Evolutionary conservation across 2,329 filamentous ascomycete genomes (phyloP).

Genomic region (Ophiostoma angusticollis): DNA sequence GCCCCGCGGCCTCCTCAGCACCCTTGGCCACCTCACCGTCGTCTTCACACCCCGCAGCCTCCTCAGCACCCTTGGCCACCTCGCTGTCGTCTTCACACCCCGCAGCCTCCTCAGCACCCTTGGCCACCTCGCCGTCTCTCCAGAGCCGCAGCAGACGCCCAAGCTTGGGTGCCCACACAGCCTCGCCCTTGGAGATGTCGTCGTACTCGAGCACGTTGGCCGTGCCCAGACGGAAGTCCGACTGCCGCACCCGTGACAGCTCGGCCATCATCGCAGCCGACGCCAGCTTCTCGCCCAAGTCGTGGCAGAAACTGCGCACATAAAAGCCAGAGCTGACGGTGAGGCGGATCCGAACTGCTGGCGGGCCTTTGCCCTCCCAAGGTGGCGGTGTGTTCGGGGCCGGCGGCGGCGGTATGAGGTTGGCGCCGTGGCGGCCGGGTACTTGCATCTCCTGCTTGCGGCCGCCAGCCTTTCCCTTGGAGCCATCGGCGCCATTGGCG

Average conservation of each 20-base stretch:
- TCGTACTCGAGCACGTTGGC: slow-evolving; percentile 65
- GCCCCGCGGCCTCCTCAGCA: neutral
- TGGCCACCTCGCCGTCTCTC: slow-evolving; percentile 10
- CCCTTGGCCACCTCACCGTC: neutral
- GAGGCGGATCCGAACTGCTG: slow-evolving; percentile 74
- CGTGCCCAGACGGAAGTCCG: slow-evolving; percentile 59
- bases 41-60: neutral
- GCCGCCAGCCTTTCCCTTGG: neutral
- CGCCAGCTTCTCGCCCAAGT: slow-evolving; percentile 69
- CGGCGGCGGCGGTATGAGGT: slow-evolving; percentile 38
- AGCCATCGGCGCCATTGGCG: neutral
- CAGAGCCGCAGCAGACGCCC: slow-evolving; percentile 35
- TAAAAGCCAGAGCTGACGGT: slow-evolving; percentile 95
- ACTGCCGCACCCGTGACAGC: slow-evolving; percentile 69
- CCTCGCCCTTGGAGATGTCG: slow-evolving; percentile 63
- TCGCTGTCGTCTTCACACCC: neutral
- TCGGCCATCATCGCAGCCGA: slow-evolving; percentile 80
- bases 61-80: neutral
- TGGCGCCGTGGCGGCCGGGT: slow-evolving; percentile 34
- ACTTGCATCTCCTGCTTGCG: slow-evolving; percentile 5
- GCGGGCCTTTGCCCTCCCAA: slow-evolving; percentile 50
- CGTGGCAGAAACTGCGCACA: slow-evolving; percentile 84
- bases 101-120: slow-evolving; percentile 1
- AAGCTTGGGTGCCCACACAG: slow-evolving; percentile 71
- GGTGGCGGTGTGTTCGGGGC: slow-evolving; percentile 37